These are phyloP conservation scores for Carex cristatella DNA, from an alignment of 176 grass and related monocot genomes.

Conservation along the genomic window DNA sequence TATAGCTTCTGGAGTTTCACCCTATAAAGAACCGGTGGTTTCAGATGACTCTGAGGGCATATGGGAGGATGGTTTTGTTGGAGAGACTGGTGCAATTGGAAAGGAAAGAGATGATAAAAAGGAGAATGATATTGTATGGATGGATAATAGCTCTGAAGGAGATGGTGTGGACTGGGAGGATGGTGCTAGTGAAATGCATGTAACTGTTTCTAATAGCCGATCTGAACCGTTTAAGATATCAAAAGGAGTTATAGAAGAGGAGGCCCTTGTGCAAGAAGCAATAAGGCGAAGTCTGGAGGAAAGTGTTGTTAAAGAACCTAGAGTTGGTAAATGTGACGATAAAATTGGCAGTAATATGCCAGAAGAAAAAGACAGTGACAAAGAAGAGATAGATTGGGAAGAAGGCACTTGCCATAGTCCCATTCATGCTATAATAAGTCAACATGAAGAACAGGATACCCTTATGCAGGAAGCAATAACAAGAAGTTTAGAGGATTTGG, in stretches of 20 bases:
- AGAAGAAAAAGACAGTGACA: neutral
- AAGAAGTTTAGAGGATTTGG: conserved; percentile 55
- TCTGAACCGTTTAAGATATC: conserved; percentile 38
- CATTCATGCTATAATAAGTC: neutral
- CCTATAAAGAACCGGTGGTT: conserved; percentile 37
- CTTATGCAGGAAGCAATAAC: conserved; percentile 86
- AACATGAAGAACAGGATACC: conserved; percentile 47
- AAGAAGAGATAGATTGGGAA: conserved; percentile 13
- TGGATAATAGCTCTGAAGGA: conserved; percentile 32
- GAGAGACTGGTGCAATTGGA: conserved; percentile 28
- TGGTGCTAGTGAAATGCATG: conserved; percentile 42
- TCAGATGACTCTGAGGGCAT: conserved; percentile 52
- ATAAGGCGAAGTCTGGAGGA: conserved; percentile 80
- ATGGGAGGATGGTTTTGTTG: conserved; percentile 63
- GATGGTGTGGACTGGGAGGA: conserved; percentile 79
- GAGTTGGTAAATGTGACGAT: conserved; percentile 24
- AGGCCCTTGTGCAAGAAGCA: conserved; percentile 77
- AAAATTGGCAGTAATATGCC: neutral
- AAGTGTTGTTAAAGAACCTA: conserved; percentile 31
- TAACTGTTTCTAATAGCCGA: conserved; percentile 45
- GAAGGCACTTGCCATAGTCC: conserved; percentile 8
- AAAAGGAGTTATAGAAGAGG: conserved; percentile 74
- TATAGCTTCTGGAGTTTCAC: conserved; percentile 52
- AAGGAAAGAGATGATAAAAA: conserved; percentile 24
- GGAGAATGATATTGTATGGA: conserved; percentile 29